Conservation (phyloP, 352 stramenopile genomes). For the Phytophthora chlamydospora region DNA sequence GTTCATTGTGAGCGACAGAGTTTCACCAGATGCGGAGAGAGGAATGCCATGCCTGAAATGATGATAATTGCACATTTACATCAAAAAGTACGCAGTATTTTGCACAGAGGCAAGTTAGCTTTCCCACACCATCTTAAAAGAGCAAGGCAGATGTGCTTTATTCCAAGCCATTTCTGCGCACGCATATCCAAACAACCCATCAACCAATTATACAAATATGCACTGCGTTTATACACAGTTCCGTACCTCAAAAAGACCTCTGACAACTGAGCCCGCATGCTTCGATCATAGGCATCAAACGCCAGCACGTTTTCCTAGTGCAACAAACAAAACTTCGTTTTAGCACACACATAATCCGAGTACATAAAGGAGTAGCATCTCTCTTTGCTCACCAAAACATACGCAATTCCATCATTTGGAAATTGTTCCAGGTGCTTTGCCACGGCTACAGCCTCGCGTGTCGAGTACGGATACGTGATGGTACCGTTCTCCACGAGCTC, state of each 20-base stretch:
- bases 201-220: conserved; percentile 11
- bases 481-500: conserved; percentile 86
- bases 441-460: conserved; percentile 93
- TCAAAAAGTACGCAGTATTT: conserved; percentile 7
- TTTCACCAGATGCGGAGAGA: conserved; percentile 43
- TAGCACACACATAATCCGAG: neutral
- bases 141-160: conserved; percentile 15
- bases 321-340: neutral
- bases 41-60: conserved; percentile 66
- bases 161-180: conserved; percentile 30
- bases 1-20: conserved; percentile 43
- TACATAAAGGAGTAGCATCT: neutral
- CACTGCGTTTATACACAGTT: conserved; percentile 11
- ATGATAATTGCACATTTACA: neutral
- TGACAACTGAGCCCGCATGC: conserved; percentile 72
- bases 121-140: neutral
- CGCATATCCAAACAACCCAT: conserved; percentile 18
- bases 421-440: conserved; percentile 95
- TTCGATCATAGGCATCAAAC: conserved; percentile 91
- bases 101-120: conserved; percentile 15
- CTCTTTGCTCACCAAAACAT: conserved; percentile 54
- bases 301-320: conserved; percentile 94
- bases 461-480: conserved; percentile 95
- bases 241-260: conserved; percentile 82
- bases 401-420: conserved; percentile 88